These are phyloP conservation scores for Mycena leptocephala DNA, from an alignment of 768 basidiomycete genomes.

Conservation along the genomic window DNA sequence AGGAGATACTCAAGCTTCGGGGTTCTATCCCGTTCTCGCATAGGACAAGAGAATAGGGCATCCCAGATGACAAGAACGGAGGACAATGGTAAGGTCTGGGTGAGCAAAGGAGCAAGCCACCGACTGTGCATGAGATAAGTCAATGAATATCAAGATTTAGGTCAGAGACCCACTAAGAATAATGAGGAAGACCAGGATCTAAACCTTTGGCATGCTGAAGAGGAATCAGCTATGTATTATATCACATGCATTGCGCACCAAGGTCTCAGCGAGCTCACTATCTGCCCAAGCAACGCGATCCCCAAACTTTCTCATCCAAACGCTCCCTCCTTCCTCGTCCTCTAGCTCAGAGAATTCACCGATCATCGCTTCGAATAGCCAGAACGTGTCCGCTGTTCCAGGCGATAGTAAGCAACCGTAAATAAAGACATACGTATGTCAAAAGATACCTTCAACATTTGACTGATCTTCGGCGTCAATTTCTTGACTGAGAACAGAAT, in stretches of 20 bases:
- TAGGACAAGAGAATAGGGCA: constrained; percentile 73
- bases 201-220: constrained; percentile 74
- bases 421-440: not conserved
- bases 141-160: not conserved
- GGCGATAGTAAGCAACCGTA: no score
- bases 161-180: constrained; percentile 76
- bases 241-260: constrained; percentile 61
- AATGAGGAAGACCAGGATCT: constrained; percentile 82
- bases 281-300: constrained; percentile 77
- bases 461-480: constrained; percentile 72
- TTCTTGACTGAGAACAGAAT: constrained; percentile 75
- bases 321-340: constrained; percentile 72
- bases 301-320: constrained; percentile 78
- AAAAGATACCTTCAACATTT: constrained; percentile 66
- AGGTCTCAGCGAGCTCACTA: constrained; percentile 68
- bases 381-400: constrained; percentile 81
- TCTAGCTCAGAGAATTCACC: constrained; percentile 84
- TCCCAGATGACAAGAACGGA: constrained; percentile 81
- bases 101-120: constrained; percentile 82
- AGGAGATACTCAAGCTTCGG: constrained; percentile 80
- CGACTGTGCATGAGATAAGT: constrained; percentile 59
- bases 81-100: constrained; percentile 80
- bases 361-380: constrained; percentile 84
- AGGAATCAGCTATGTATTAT: constrained; percentile 14
- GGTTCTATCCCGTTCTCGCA: constrained; percentile 68